Evolutionary conservation across 371 early-diverging fungal species (phyloP).

Genomic region (Mortierella sp.): DNA sequence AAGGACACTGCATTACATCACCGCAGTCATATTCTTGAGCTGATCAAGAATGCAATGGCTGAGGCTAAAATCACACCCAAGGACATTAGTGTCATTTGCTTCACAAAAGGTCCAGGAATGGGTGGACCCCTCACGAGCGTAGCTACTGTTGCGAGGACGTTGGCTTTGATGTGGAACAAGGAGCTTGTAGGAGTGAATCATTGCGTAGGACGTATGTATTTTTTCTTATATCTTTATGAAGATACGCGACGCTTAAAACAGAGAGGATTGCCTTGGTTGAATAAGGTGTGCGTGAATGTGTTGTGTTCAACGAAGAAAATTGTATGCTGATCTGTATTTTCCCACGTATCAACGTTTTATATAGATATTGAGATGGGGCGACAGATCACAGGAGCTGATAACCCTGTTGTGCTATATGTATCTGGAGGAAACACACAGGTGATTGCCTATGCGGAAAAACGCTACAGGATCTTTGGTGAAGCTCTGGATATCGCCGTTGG

Average conservation of each 20-base stretch:
- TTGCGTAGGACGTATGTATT: conserved; percentile 93
- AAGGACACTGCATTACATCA: conserved; percentile 98
- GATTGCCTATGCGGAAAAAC: conserved; percentile 95
- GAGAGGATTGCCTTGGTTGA: background rate
- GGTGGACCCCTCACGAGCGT: conserved; percentile 95
- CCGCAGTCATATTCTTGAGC: conserved; percentile 81
- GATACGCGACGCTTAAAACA: background rate
- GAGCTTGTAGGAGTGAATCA: conserved; percentile 99
- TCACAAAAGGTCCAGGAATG: conserved; percentile 99
- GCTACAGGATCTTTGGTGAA: conserved; percentile 99
- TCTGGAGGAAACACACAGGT: conserved; percentile 99
- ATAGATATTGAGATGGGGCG: conserved; percentile 99
- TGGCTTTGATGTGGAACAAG: conserved; percentile 92
- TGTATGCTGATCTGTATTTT: background rate
- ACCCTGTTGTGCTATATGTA: conserved; percentile 99
- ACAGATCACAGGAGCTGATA: conserved; percentile 95
- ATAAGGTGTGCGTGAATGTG: too few relatives aligned
- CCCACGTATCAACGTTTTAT: background rate
- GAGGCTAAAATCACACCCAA: conserved; percentile 80
- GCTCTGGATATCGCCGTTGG: conserved; percentile 99
- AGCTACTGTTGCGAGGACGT: conserved; percentile 96
- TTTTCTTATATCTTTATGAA: background rate
- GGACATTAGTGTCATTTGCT: conserved; percentile 96
- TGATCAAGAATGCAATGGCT: conserved; percentile 85
- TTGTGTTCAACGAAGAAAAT: background rate